Base-by-base conservation (phyloP, 495 filamentous ascomycete genomes). In the Astrocystis sublimbata region DNA sequence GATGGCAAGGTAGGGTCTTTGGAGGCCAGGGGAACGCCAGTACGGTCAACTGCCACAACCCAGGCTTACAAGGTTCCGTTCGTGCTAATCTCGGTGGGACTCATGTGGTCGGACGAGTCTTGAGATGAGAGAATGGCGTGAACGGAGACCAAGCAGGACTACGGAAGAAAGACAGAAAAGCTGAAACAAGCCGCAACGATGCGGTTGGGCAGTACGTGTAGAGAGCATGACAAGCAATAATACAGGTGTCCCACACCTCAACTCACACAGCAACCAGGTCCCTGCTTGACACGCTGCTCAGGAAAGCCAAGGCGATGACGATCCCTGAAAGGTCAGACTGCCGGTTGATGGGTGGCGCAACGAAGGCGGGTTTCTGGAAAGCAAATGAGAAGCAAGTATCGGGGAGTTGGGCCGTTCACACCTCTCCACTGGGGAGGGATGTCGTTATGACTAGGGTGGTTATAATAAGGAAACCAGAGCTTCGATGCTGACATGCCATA, bases 101-200 rank as follows among this genome's bases (percentile, higher is more conserved):
- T 68, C 65, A 64, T 61, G 63, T 66, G 58, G 65, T 53, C 66
- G 63, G 68, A 62, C 41, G 36, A 69, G 62, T 70, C 65, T 76
- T 63, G 61, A 65, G 66, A 64, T 71, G 64, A 73, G 66, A 70
- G 75, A 79, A 76, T 72, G 65, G 75, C 71, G 77, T 77, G 69
- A 73, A 78, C 76, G 68, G 62, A 75, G 65, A 73, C 76, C 73
- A 77, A 77, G 77, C 77, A 73, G 62, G 67, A 71, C 65, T 62
- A 58, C 75, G 72, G 66, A 70, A 77, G 68, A 71, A 71, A 75
- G 70, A 76, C 73, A 69, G 70, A 70, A 69, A 74, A 74, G 72
- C 67, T 80, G 77, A 81, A 81, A 80, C 76, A 71, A 71, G 65
- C 68, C 72, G 67, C 75, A 43, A 76, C 78, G 78, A 75, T 76